Base-by-base conservation (phyloP, 1,139 yeast species). In the Hemisphaericaspora xylanilytica region DNA sequence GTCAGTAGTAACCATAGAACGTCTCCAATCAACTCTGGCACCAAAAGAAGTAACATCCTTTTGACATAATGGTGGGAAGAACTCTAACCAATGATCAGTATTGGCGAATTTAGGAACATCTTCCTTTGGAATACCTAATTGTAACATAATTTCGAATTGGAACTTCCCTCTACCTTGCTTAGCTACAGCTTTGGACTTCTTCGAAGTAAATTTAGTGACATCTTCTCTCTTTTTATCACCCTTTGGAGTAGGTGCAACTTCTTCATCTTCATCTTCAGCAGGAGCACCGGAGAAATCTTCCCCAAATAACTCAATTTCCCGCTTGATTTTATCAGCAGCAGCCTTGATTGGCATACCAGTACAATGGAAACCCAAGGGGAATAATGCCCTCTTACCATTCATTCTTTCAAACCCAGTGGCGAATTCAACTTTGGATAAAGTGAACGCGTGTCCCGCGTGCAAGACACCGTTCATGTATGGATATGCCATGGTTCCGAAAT, bases 301-400 rank as follows among this genome's bases (percentile, higher is more conserved):
- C 35, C 99, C 98, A 62, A 92, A 92, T 61, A 80, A 65, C 67
- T 92, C 97, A 43, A 90, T 75, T 72, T 92, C 98, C 63, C 98
- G 80, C 58, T 81, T 80, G 55, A 94, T 78, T 67, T 92, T 92
- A 67, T 92, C 99, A 35, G 99, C 98, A 56, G 96, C 79, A 13
- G 98, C 92, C 70, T 81, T 85, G 62, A 92, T 94, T 42, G 99
- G 98, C 97, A 92, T 85, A 73, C 99, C 99, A 32, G 98, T 92
- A 76, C 98, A 94, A 67, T 92, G 99, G 82, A 92, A 92, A 39
- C 98, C 99, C 45, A 94, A 75, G 37, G 99, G 98, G 69, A 88
- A 92, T 47, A 92, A 71, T 26, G 97, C 96, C 54, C 85, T 78
- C 66, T 85, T 88, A 49, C 97, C 97, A 56, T 78, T 75, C 92